Base-by-base conservation (phyloP, 306 rosid genomes). In the Fragaria iinumae region DNA sequence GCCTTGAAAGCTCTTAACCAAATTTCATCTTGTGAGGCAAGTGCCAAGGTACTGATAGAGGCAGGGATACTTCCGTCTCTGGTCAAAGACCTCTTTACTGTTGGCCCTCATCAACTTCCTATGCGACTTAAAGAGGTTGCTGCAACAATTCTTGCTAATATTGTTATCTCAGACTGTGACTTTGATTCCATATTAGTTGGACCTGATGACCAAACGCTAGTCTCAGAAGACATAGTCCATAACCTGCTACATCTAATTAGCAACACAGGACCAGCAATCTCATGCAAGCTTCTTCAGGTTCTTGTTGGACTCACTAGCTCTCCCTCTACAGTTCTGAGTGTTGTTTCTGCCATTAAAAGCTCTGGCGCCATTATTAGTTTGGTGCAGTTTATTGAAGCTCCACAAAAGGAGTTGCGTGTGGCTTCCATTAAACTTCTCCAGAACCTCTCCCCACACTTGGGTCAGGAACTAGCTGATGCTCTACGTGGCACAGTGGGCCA, bases 241-340 rank as follows among this genome's bases (percentile, higher is more conserved):
- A 90, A 88, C 79, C 90, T 95, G 69, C 97, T 95, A 50, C 93
- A 92, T 85, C 96, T 95, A 77, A 95, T 92, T 73, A 95, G 99
- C 86, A 95, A 95, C 86, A 95, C 97, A 17, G 99, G 99, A 68
- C 99, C 99, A 38, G 97, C 96, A 72, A 95, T 95, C 39, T 97
- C 86, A 80, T 85, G 98, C 88, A 92, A 95, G 84, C 99, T 95
- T 84, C 92, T 95, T 79, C 97, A 95, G 81, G 98, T 91, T 80
- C 97, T 95, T 82, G 99, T 92, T 71, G 99, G 99, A 67, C 97
- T 95, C 49, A 91, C 99, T 36, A 76, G 0, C 84, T 85, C 92
- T 85, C 88, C 87, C 60, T 87, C 91, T 55, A 83, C 92, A 0
- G 89, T 91, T 75, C 38, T 74, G 68, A 92, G 89, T 81, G 92